Evolutionary conservation across 768 basidiomycete species (phyloP), one percentile per base, ranked within the genome.

Genomic region (Daedaleopsis sinensis): DNA sequence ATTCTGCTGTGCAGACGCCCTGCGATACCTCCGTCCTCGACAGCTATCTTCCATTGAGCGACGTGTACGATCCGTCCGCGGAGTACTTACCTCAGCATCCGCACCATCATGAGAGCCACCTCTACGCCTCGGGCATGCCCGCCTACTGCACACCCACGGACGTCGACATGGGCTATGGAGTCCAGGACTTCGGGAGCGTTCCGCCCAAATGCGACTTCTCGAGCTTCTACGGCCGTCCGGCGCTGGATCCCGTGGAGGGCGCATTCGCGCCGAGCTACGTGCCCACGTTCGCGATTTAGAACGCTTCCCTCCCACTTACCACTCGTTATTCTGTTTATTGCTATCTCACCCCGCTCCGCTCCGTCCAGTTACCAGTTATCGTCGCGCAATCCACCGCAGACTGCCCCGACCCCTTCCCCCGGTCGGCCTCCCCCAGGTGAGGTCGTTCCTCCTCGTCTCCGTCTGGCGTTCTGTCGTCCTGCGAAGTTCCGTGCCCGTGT

Each of bases 201-300:
- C 55, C 39, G 38, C 18, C 62, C 11, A 64, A 64, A 49, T 46
- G 57, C 51, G 64, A 63, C 62, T 67, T 61, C 64, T 23, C 61
- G 44, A 32, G 55, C 42, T 67, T 60, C 65, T 68, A 64, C 63
- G 67, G 58, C 42, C 62, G 59, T 44, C 44, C 59, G 63, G 55
- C 44, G 27, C 46, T 67, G 43, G 62, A 57, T 42, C 46, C 60
- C 51, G 60, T 58, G 57, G 60, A 65, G 36, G 24, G 53, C 57
- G 67, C 48, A 27, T 61, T 64, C 49, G 48, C 66, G 18, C 58
- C 65, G 57, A 23, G 58, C 18, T 65, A 61, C 48, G 50, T 67
- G 39, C 59, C 67, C 62, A 62, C 62, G 52, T 70, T 63, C 55
- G 63, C 59, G 49, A 60, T 70, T 61, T 70, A 64, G 67, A 63